Percentiles rank a stretch among this genome's conserved stretches.
These are phyloP conservation scores for Malus sylvestris DNA, from an alignment of 306 rosid genomes.

Conservation along the genomic window DNA sequence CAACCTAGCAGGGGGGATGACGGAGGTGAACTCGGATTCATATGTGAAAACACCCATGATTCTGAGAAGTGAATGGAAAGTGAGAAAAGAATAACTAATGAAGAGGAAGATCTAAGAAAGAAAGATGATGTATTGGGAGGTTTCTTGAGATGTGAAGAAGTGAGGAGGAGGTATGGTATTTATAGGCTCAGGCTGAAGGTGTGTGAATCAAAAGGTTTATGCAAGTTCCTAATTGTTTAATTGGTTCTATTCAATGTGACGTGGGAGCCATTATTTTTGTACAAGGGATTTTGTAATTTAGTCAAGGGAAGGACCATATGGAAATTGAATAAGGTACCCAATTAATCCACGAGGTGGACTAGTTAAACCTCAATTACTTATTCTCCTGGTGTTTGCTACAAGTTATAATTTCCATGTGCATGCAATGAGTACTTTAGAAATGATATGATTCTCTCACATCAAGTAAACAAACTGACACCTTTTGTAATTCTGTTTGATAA, in stretches of 20 bases:
- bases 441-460: too few species aligned
- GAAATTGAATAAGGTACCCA: background rate
- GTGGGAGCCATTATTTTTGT: background rate
- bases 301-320: constrained; percentile 2
- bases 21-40: too few species aligned
- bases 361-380: too few species aligned
- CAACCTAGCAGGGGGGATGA: constrained; percentile 21
- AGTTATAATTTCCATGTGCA: too few species aligned
- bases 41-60: too few species aligned
- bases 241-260: background rate
- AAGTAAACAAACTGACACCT: too few species aligned
- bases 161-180: background rate
- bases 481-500: too few species aligned
- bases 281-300: background rate
- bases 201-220: background rate
- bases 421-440: too few species aligned
- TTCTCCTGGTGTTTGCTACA: too few species aligned
- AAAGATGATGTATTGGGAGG: background rate
- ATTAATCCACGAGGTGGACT: background rate
- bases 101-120: background rate
- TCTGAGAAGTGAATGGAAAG: too few species aligned
- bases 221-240: background rate
- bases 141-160: constrained; percentile 12
- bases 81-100: background rate
- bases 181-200: background rate